Evolutionary conservation across 177 flowering plant genomes (phyloP), one percentile per base, ranked within the genome.

Genomic region (Vitis hybrid): DNA sequence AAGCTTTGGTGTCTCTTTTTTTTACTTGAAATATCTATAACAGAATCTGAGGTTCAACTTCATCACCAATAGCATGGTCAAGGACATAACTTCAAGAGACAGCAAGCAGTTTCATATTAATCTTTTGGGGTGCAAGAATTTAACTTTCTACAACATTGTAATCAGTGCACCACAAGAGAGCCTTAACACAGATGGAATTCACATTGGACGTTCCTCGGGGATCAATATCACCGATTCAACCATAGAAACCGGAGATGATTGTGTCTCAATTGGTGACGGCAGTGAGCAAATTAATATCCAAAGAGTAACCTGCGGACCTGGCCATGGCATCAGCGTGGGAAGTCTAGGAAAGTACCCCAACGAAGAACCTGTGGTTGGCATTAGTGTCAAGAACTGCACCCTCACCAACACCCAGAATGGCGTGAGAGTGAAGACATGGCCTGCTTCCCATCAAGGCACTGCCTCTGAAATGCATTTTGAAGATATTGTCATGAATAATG

Each of bases 141-240:
- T 26, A 26, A 26, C 29, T 26, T 26, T 26, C 29, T 26, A 26
- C 29, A 26, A 26, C 29, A 1, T 88, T 6, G 79, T 49, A 2
- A 79, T 90, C 49, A 66, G 31, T 1, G 91, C 94, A 3, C 91
- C 93, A 0, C 78, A 1, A 0, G 63, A 79, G 5, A 90, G 94
- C 80, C 80, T 70, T 4, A 90, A 90, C 86, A 90, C 91, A 0
- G 97, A 90, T 33, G 97, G 97, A 1, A 88, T 91, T 61, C 97
- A 91, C 75, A 72, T 88, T 0, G 88, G 81, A 0, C 65, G 76
- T 0, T 87, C 90, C 5, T 51, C 2, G 0, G 70, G 70, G 1
- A 57, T 91, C 57, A 75, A 62, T 10, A 79, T 90, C 29, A 26
- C 29, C 29, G 29, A 26, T 26, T 26, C 29, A 26, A 26, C 29